phyloP scores from a whole-genome alignment of 352 stramenopile genomes.

The Globisporangium recalcitrans region DNA sequence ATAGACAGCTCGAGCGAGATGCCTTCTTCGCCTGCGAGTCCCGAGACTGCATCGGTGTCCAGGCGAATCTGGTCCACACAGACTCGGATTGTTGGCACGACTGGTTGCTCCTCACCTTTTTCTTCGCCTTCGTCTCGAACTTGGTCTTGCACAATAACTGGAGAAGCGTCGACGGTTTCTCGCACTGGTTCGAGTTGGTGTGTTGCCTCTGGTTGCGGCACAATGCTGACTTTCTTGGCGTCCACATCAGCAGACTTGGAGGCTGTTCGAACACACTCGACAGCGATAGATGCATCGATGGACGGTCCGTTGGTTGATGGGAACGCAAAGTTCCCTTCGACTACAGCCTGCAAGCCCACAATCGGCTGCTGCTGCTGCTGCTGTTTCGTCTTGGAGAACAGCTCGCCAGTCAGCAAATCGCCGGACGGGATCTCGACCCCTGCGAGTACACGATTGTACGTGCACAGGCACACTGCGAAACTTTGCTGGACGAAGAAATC shows the following conservation, averaged over 20 bases:
- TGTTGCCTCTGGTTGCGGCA: neutral
- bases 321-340: constrained; percentile 45
- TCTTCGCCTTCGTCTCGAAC: neutral
- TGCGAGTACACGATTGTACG: constrained; percentile 52
- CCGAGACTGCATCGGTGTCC: constrained; percentile 16
- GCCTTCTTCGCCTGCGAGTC: constrained; percentile 30
- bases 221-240: neutral
- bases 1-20: constrained; percentile 33
- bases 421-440: constrained; percentile 51
- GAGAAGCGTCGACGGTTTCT: neutral
- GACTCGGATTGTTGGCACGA: constrained; percentile 9
- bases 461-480: constrained; percentile 68
- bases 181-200: neutral
- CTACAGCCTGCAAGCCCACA: constrained; percentile 8
- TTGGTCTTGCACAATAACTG: neutral
- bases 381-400: constrained; percentile 11
- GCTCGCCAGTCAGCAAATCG: constrained; percentile 24
- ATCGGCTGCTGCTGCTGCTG: neutral
- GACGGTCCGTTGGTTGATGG: constrained; percentile 25
- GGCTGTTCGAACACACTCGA: constrained; percentile 22
- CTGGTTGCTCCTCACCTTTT: neutral
- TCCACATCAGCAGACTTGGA: neutral
- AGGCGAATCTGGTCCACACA: constrained; percentile 35
- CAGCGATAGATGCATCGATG: constrained; percentile 26
- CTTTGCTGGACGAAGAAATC: constrained; percentile 31